phyloP scores from a whole-genome alignment of 768 basidiomycete species.

The Punctularia strigosozonata region DNA sequence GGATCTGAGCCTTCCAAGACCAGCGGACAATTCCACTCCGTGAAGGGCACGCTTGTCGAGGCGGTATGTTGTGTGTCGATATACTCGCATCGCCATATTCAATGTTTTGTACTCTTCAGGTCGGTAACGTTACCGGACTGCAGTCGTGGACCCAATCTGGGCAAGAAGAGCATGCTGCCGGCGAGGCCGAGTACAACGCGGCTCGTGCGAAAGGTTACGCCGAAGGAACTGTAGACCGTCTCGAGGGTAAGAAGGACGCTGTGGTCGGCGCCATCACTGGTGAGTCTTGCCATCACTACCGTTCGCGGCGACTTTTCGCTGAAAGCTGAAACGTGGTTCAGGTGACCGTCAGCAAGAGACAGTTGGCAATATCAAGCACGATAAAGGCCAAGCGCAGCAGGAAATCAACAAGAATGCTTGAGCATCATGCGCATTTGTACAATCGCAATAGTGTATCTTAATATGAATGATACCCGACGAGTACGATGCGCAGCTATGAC shows the following conservation, averaged over 20 bases:
- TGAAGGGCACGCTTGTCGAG: conserved; percentile 16
- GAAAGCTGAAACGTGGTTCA: too few relatives aligned
- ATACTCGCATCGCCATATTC: not conserved
- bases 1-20: conserved; percentile 15
- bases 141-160: conserved; percentile 33
- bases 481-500: too few relatives aligned
- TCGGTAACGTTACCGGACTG: conserved; percentile 38
- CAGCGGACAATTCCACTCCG: conserved; percentile 18
- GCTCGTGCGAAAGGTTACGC: conserved; percentile 38
- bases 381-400: conserved; percentile 38
- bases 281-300: too few relatives aligned
- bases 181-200: conserved; percentile 38
- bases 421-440: too few relatives aligned
- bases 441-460: too few relatives aligned
- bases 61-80: conserved; percentile 1
- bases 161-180: conserved; percentile 39
- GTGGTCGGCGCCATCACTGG: conserved; percentile 41
- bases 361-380: conserved; percentile 37
- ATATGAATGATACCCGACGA: not conserved
- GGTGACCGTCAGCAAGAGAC: too few relatives aligned
- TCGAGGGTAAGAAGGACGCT: conserved; percentile 35
- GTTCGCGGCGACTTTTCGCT: too few relatives aligned
- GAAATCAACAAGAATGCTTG: conserved; percentile 28
- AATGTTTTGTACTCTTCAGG: conserved; percentile 5
- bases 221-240: conserved; percentile 33